Percentiles rank a stretch among this genome's conserved stretches.
phyloP scores from a whole-genome alignment of 2,329 filamentous ascomycete genomes.

The Phialophora tarda region DNA sequence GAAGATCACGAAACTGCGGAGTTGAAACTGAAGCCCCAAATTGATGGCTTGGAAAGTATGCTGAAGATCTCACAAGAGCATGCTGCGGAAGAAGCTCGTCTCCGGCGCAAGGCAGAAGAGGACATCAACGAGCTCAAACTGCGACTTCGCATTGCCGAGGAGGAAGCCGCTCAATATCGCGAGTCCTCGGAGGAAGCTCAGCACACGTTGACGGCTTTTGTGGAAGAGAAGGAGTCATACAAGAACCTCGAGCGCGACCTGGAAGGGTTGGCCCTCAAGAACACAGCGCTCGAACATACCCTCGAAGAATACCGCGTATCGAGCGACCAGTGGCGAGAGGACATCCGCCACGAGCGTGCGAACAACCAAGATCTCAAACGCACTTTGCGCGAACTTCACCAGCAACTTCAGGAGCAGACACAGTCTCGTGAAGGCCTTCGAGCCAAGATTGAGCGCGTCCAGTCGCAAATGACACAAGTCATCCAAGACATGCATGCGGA shows the following conservation, averaged over 20 bases:
- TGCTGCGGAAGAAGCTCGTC: slow-evolving; percentile 67
- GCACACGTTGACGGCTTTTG: slow-evolving; percentile 65
- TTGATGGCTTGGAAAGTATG: slow-evolving; percentile 72
- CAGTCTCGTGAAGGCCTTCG: slow-evolving; percentile 83
- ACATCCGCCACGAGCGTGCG: slow-evolving; percentile 52
- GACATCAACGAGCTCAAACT: slow-evolving; percentile 74
- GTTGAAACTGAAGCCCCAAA: slow-evolving; percentile 60
- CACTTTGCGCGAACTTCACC: slow-evolving; percentile 58
- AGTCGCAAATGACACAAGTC: slow-evolving; percentile 82
- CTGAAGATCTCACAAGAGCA: slow-evolving; percentile 67
- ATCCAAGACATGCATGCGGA: slow-evolving; percentile 82
- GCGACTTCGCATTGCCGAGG: slow-evolving; percentile 70
- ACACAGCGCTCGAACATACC: slow-evolving; percentile 64
- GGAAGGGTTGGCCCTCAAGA: slow-evolving; percentile 62
- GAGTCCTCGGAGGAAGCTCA: slow-evolving; percentile 67
- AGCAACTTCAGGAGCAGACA: slow-evolving; percentile 84
- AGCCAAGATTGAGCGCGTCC: slow-evolving; percentile 79
- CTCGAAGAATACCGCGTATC: slow-evolving; percentile 65
- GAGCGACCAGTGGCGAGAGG: slow-evolving; percentile 34
- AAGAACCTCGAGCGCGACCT: slow-evolving; percentile 59
- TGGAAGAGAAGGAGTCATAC: slow-evolving; percentile 73
- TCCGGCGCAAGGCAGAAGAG: slow-evolving; percentile 72
- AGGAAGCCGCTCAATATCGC: slow-evolving; percentile 54
- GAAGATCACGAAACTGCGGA: slow-evolving; percentile 60
- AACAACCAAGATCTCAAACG: slow-evolving; percentile 70